These are phyloP conservation scores for Panicum virgatum DNA, from an alignment of 202 grass and related monocot species.

Conservation along the genomic window DNA sequence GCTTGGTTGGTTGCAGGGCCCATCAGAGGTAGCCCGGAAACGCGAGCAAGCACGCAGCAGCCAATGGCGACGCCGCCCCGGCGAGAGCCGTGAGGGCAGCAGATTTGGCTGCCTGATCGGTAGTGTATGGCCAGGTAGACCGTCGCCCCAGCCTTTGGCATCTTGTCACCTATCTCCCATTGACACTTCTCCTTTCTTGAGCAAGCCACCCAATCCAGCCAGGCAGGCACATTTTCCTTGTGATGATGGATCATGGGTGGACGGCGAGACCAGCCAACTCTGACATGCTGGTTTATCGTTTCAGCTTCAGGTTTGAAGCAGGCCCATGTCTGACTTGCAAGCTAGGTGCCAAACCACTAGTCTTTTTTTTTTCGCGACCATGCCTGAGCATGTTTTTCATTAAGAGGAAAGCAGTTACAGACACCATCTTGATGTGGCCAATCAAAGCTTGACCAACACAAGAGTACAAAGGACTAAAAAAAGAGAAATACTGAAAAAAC, in stretches of 20 bases:
- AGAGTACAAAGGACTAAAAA: no score
- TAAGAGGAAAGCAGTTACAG: no score
- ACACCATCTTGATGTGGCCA: no score
- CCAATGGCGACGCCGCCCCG: constrained; percentile 34
- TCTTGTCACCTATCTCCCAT: constrained; percentile 31
- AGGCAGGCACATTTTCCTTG: neutral
- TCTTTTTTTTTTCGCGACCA: no score
- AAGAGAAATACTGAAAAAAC: no score
- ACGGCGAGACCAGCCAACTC: neutral
- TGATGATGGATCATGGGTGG: neutral
- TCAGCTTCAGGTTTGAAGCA: neutral
- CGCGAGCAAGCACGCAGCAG: constrained; percentile 5
- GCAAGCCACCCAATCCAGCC: neutral
- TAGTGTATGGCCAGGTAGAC: no score
- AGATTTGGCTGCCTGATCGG: constrained; percentile 23
- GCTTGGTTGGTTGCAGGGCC: neutral
- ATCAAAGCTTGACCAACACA: no score
- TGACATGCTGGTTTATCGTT: neutral
- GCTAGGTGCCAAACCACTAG: constrained; percentile 12
- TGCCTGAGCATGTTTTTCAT: no score
- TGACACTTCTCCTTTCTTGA: constrained; percentile 16
- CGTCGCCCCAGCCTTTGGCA: neutral
- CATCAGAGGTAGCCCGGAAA: constrained; percentile 38
- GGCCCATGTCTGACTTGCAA: constrained; percentile 27
- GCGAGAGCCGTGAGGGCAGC: constrained; percentile 29